Conservation (phyloP, 2,329 filamentous ascomycete species). For the Diaporthe ampelina region DNA sequence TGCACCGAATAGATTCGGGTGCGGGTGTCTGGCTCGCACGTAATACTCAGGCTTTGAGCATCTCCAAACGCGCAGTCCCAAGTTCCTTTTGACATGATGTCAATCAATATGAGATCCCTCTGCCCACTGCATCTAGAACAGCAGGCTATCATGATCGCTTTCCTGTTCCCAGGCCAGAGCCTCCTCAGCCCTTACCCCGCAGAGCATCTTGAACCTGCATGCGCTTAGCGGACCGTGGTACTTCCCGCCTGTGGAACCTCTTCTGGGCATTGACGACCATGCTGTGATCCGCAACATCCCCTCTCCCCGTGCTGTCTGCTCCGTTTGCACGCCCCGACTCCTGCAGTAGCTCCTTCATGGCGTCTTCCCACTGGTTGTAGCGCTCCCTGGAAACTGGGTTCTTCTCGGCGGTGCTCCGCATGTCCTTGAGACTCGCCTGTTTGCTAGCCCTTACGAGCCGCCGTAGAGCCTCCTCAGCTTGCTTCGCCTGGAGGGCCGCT, state of each 20-base stretch:
- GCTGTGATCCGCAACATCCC: conserved; percentile 72
- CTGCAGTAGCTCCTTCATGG: conserved; percentile 70
- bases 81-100: not conserved
- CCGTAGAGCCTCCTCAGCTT: conserved; percentile 73
- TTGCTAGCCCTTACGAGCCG: conserved; percentile 73
- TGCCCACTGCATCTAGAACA: not conserved
- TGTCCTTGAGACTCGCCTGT: conserved; percentile 74
- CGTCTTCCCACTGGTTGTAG: conserved; percentile 72
- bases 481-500: conserved; percentile 71
- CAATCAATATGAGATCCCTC: no score
- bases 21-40: not conserved
- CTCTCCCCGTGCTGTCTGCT: conserved; percentile 45
- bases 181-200: conserved; percentile 45
- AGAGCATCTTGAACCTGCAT: conserved; percentile 44
- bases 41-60: not conserved
- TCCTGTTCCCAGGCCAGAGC: conserved; percentile 3
- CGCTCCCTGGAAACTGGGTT: conserved; percentile 67
- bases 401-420: conserved; percentile 68
- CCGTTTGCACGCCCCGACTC: conserved; percentile 42
- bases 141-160: not conserved
- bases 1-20: not conserved
- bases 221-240: conserved; percentile 61
- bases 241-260: conserved; percentile 66
- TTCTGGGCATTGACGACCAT: conserved; percentile 74
- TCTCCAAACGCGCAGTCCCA: not conserved